A percentile compares a stretch with the other conserved stretches of the same genome.
These are phyloP conservation scores for Raphanus raphanistrum DNA, from an alignment of 345 rosid genomes.

Conservation along the genomic window DNA sequence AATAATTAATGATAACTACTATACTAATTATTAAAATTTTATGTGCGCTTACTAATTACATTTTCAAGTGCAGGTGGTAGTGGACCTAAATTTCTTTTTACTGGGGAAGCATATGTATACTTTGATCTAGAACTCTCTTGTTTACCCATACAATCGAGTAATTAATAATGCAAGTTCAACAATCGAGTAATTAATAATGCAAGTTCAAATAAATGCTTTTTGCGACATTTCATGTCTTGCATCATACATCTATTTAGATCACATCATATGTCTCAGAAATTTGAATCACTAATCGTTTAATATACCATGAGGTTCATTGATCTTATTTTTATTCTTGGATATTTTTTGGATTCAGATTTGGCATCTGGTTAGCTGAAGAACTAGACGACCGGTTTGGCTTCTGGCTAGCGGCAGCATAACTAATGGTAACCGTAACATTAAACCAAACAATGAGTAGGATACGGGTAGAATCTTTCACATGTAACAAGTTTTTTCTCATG, in stretches of 20 bases:
- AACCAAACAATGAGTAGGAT: constrained; percentile 17
- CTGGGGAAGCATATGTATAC: constrained; percentile 5
- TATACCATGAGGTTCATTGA: not conserved
- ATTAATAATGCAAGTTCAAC: not conserved
- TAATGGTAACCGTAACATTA: constrained; percentile 16
- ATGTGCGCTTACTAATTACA: not conserved
- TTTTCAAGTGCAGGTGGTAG: not conserved
- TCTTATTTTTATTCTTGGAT: not conserved
- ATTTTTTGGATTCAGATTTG: not conserved
- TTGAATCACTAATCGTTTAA: not conserved
- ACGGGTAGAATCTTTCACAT: constrained; percentile 24
- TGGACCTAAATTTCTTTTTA: constrained; percentile 11
- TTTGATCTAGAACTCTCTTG: not conserved
- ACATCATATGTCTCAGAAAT: not conserved
- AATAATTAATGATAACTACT: constrained; percentile 32
- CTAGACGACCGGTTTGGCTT: constrained; percentile 12
- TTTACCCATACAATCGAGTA: not conserved
- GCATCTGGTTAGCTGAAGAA: constrained; percentile 7
- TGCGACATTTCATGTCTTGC: not conserved
- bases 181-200: not conserved
- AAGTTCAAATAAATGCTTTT: not conserved
- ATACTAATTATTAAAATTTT: constrained; percentile 15
- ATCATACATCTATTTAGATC: not conserved
- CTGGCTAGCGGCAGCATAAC: constrained; percentile 11
- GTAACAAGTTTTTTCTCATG: constrained; percentile 30